These are phyloP conservation scores for Phytophthora megakarya DNA, from an alignment of 352 stramenopile genomes.

Conservation along the genomic window DNA sequence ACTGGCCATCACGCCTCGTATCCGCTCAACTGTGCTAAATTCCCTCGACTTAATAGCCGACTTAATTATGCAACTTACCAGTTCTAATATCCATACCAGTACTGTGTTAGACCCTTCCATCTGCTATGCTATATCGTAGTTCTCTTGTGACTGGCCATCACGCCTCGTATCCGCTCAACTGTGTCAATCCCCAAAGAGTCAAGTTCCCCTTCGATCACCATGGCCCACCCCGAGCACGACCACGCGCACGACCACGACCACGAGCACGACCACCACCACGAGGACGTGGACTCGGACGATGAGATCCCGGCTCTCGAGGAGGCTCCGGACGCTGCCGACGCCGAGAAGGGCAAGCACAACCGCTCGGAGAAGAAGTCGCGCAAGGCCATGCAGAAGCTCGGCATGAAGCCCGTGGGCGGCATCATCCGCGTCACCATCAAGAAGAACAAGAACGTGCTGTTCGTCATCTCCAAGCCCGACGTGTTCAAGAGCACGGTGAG, in stretches of 20 bases:
- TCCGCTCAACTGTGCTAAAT: conserved; percentile 12
- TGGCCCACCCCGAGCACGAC: conserved; percentile 52
- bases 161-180: neutral
- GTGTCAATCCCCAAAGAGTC: conserved; percentile 36
- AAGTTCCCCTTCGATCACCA: conserved; percentile 26
- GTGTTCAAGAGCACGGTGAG: conserved; percentile 96
- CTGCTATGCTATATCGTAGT: conserved; percentile 5
- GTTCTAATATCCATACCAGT: neutral
- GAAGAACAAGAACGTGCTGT: conserved; percentile 97
- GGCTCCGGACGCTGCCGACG: conserved; percentile 64
- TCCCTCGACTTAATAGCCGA: too few relatives aligned
- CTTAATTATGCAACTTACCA: conserved; percentile 10
- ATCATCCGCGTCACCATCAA: conserved; percentile 98
- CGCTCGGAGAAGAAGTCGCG: conserved; percentile 98
- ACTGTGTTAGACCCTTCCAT: neutral
- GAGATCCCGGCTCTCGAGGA: conserved; percentile 85
- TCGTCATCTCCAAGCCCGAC: conserved; percentile 98
- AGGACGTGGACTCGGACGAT: conserved; percentile 77
- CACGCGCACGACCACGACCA: conserved; percentile 46
- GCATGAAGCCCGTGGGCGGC: conserved; percentile 95
- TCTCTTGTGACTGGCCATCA: conserved; percentile 25
- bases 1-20: conserved; percentile 18
- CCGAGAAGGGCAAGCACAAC: conserved; percentile 92
- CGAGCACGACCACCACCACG: conserved; percentile 63
- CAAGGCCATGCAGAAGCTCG: conserved; percentile 99